Conservation (phyloP, 768 basidiomycete species). For the Fomitopsis pulvina region DNA sequence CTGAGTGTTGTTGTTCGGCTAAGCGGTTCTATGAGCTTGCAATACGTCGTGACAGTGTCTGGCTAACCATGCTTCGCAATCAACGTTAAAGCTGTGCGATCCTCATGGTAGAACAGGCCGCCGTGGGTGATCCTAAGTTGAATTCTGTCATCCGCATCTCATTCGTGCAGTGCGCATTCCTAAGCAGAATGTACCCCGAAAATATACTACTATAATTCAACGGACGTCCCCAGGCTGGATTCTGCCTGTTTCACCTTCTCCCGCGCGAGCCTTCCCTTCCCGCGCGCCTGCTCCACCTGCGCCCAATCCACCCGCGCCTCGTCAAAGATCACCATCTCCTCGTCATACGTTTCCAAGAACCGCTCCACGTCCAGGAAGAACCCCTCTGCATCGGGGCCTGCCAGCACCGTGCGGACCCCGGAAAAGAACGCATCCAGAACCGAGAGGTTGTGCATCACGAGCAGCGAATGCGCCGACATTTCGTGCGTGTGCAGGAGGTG, state of each 20-base stretch:
- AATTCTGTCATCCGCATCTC: too few species aligned
- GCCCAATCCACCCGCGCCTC: slow-evolving; percentile 53
- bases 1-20: too few species aligned
- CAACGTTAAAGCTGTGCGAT: too few species aligned
- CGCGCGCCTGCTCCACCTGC: slow-evolving; percentile 62
- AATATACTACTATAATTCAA: slow-evolving; percentile 1
- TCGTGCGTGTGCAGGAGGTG: slow-evolving; percentile 86
- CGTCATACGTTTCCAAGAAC: slow-evolving; percentile 51
- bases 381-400: slow-evolving; percentile 3
- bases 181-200: too few species aligned
- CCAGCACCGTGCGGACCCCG: slow-evolving; percentile 40
- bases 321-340: slow-evolving; percentile 35
- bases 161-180: too few species aligned
- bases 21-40: too few species aligned
- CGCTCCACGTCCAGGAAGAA: slow-evolving; percentile 42
- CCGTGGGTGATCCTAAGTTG: too few species aligned
- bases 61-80: too few species aligned
- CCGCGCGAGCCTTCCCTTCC: slow-evolving; percentile 67
- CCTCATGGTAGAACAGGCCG: too few species aligned
- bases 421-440: slow-evolving; percentile 62
- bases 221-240: slow-evolving; percentile 13
- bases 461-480: slow-evolving; percentile 77
- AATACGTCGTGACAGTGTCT: too few species aligned
- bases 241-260: slow-evolving; percentile 43
- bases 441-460: slow-evolving; percentile 69